A percentile compares a stretch with the other conserved stretches of the same genome.
Evolutionary conservation across 208 protist species (phyloP).

Genomic region (Crithidia acanthocephali): DNA sequence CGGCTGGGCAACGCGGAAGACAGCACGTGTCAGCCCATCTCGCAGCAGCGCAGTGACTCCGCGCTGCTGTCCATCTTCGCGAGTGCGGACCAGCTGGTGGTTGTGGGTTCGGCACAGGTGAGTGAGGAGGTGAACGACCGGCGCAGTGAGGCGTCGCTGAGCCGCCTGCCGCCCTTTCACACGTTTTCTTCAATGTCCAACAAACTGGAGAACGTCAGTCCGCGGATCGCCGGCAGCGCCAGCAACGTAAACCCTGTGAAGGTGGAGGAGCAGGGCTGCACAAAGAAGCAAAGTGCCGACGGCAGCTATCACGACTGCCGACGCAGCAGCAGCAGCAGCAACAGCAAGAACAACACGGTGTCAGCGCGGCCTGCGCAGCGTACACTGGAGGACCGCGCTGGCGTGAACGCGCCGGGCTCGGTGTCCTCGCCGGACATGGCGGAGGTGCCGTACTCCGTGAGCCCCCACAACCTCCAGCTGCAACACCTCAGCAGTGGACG

Average conservation of each 20-base stretch:
- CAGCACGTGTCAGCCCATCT: background rate
- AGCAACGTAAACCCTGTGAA: background rate
- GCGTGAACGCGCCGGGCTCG: background rate
- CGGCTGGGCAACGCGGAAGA: background rate
- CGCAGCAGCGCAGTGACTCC: slow-evolving; percentile 7
- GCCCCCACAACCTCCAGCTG: slow-evolving; percentile 8
- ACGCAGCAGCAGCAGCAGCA: slow-evolving; percentile 1
- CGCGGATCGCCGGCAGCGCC: background rate
- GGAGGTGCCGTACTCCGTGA: slow-evolving; percentile 6
- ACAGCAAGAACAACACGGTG: too few relatives aligned
- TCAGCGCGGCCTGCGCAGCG: too few relatives aligned
- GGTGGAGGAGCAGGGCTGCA: background rate
- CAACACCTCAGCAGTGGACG: slow-evolving; percentile 3
- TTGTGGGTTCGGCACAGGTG: background rate
- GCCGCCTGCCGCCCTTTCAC: background rate
- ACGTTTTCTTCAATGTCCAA: background rate
- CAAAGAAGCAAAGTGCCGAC: background rate
- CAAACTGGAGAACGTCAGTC: background rate
- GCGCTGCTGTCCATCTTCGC: background rate
- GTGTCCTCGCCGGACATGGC: background rate
- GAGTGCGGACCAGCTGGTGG: background rate
- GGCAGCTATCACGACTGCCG: background rate
- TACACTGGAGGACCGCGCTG: too few relatives aligned
- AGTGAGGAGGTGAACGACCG: slow-evolving; percentile 6
- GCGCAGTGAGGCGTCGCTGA: background rate